Base-by-base conservation (phyloP, 2,329 filamentous ascomycete genomes). In the Cordyceps farinosa region DNA sequence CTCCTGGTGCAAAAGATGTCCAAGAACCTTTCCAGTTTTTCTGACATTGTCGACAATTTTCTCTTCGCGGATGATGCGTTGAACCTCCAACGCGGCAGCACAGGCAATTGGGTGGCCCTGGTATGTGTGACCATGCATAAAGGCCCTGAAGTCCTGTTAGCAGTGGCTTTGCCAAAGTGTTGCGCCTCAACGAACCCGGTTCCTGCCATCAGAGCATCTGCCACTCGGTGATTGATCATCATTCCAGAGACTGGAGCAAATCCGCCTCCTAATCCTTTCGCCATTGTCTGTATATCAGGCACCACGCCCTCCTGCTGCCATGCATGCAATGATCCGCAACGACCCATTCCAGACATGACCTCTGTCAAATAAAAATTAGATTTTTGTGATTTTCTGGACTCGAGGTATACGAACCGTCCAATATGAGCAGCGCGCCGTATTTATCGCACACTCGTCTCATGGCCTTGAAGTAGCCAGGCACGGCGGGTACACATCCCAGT, bases 341-440 rank as follows among this genome's bases (percentile, higher is more conserved):
- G 77, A 1, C 87, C 87, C 73, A 83, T 83, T 2, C 87, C 87
- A 54, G 84, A 88, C 88, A 92, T 91, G 51, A 92, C 82, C 58
- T 94, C 91, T 64, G 32, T 30, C 1, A 44, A 15, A n/a, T 2
- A 22, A 22, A 22, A 1, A 4, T 50, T 34, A 45, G 22, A 11
- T 7, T 15, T 27, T 3, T 30, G 0, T 1, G 1, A 5, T 3
- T 2, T 22, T 48, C 57, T 5, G 60, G 15, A 32, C 36, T 0
- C 32, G 10, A 17, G 5, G 42, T 51, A 11, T 8, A 63, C 52
- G 17, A 30, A 61, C 57, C 62, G n/a, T 80, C 91, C 0, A 94
- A 76, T 52, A 94, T 88, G n/a, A 95, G 78, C 0, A 95, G 81
- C 0, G 88, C 86, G 0, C 88, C 90, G 69, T 94, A 80, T 65